These are phyloP conservation scores for Starmerella powellii DNA, from an alignment of 805 yeast genomes.

Conservation along the genomic window DNA sequence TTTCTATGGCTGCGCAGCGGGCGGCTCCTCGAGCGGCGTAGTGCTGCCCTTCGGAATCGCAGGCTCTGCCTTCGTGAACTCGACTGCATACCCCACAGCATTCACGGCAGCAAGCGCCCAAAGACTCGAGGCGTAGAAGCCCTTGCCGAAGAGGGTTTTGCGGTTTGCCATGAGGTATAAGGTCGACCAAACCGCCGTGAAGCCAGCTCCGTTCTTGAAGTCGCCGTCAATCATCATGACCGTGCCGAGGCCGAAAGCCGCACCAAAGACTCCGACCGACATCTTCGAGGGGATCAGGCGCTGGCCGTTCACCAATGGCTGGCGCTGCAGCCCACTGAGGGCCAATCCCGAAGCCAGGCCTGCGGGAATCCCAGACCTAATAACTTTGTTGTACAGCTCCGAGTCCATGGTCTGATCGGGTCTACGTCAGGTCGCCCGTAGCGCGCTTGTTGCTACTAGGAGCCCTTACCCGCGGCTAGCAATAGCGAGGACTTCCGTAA, in stretches of 20 bases:
- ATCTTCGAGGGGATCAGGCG: conserved; percentile 17
- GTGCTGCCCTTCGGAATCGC: conserved; percentile 12
- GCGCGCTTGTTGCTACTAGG: background rate
- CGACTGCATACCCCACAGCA: conserved; percentile 20
- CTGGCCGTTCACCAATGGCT: conserved; percentile 11
- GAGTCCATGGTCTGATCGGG: background rate
- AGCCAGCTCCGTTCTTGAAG: conserved; percentile 25
- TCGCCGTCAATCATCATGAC: conserved; percentile 26
- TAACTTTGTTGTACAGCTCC: conserved; percentile 8
- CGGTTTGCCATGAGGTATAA: conserved; percentile 23
- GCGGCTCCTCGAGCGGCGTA: conserved; percentile 3
- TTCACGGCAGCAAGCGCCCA: conserved; percentile 15
- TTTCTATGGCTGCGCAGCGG: no score
- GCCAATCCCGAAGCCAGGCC: conserved; percentile 20
- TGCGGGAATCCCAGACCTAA: conserved; percentile 20
- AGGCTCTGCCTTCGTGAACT: conserved; percentile 18
- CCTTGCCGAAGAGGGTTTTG: conserved; percentile 9
- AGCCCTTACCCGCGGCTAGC: no score
- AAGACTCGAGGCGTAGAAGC: conserved; percentile 12
- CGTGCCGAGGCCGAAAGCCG: conserved; percentile 23
- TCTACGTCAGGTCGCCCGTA: no score
- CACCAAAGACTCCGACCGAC: conserved; percentile 23
- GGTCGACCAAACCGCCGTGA: conserved; percentile 23
- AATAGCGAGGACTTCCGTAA: no score
- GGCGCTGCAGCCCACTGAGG: conserved; percentile 18